These are phyloP conservation scores for Cyberlindnera mrakii DNA, from an alignment of 805 yeast species.

Conservation along the genomic window DNA sequence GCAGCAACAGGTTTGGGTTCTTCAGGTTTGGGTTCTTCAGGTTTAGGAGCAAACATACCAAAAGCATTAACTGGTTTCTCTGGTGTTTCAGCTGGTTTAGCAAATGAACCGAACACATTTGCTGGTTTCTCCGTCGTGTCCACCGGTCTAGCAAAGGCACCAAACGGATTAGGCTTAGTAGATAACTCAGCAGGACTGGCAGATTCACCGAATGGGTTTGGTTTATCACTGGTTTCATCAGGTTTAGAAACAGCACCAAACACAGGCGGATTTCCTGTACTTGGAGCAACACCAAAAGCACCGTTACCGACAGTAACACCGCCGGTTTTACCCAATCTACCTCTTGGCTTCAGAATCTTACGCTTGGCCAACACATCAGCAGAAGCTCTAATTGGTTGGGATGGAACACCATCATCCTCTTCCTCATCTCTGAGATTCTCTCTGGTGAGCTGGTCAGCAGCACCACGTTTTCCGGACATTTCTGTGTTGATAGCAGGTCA, in stretches of 20 bases:
- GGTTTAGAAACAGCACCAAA: too few relatives aligned
- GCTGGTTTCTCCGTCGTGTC: constrained; percentile 5
- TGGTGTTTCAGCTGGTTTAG: not conserved
- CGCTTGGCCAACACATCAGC: constrained; percentile 59
- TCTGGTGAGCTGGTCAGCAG: constrained; percentile 56
- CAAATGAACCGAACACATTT: constrained; percentile 7
- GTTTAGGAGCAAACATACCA: constrained; percentile 3
- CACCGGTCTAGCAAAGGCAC: constrained; percentile 6
- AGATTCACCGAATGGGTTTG: constrained; percentile 10
- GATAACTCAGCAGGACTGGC: constrained; percentile 4
- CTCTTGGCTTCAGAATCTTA: constrained; percentile 58
- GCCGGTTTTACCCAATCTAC: constrained; percentile 27
- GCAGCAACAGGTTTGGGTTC: constrained; percentile 7
- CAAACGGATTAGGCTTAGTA: constrained; percentile 11
- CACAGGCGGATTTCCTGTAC: too few relatives aligned
- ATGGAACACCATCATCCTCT: constrained; percentile 33
- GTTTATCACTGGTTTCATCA: not conserved
- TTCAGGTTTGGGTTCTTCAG: constrained; percentile 2
- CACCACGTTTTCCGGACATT: constrained; percentile 64
- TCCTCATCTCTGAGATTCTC: constrained; percentile 34
- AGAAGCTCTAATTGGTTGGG: constrained; percentile 43
- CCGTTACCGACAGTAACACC: not conserved
- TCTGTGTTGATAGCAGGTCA: not conserved
- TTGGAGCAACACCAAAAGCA: not conserved
- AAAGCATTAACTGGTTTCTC: constrained; percentile 1